Conservation (phyloP, 2,329 filamentous ascomycete species). For the Fusarium stilboides region DNA sequence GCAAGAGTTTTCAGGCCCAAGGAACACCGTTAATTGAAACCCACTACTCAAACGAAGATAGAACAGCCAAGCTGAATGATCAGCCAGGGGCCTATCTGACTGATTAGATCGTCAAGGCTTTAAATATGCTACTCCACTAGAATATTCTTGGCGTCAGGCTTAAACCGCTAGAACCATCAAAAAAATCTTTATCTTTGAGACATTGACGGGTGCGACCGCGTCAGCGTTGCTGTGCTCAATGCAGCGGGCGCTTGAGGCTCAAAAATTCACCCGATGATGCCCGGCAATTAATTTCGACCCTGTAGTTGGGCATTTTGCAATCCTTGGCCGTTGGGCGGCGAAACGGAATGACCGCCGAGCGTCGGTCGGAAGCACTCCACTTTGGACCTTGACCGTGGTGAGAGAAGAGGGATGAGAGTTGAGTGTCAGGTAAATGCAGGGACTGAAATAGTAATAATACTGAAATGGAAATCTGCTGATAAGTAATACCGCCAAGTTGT, state of each 20-base stretch:
- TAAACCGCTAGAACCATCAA: not conserved
- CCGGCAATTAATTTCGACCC: constrained; percentile 38
- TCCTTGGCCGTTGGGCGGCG: constrained; percentile 37
- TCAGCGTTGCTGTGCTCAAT: constrained; percentile 4
- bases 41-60: not conserved
- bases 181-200: constrained; percentile 15
- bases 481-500: too few species aligned
- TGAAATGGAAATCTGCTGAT: too few species aligned
- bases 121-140: constrained; percentile 1
- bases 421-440: not conserved
- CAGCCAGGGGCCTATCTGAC: not conserved
- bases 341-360: constrained; percentile 32
- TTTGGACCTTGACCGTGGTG: constrained; percentile 11
- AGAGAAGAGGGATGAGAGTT: not conserved
- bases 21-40: not conserved
- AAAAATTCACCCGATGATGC: constrained; percentile 18
- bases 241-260: constrained; percentile 21
- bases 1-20: constrained; percentile 1
- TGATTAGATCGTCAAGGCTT: constrained; percentile 7
- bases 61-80: not conserved
- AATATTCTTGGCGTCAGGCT: constrained; percentile 9
- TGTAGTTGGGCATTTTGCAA: constrained; percentile 27
- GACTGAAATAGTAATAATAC: not conserved
- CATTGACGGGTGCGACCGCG: not conserved
- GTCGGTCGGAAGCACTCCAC: constrained; percentile 28